Base-by-base conservation (phyloP, 169 alveolate species). In the Theileria equi region DNA sequence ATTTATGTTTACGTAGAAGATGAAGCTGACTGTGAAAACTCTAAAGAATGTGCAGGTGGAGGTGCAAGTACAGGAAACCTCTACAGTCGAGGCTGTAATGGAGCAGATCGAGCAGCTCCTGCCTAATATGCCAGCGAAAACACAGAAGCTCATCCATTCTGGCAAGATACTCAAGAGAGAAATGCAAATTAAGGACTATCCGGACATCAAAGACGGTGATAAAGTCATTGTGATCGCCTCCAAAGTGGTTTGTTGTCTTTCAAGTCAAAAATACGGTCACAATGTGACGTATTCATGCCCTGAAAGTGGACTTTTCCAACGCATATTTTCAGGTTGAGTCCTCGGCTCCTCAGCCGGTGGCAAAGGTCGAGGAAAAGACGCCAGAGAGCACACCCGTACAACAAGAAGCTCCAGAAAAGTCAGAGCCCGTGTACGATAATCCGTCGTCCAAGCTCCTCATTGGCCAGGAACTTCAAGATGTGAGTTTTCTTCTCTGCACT, bases 191-290 rank as follows among this genome's bases (percentile, higher is more conserved):
- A 35, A 57, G 13, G 91, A 88, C 49, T 77, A 81, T 50, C 59
- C 84, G n/a, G 69, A 88, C 7, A 82, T 91, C 6, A 79, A 83
- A 59, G 95, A 91, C 0, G 93, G 92, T 19, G 93, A 90, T 16
- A 82, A 84, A 32, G 68, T 91, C 41, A 91, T 91, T 29, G 93
- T 91, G 26, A 63, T 76, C 28, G 17, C 80, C 11, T 36, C 68
- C 58, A 76, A 76, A 40, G 69, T 49, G 68, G 85, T 76, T 17
- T 17, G 74, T 29, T 21, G n/a, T 52, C 7, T 59, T 59, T 19
- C 10, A 48, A 36, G 19, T 36, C 45, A 36, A 10, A 36, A 10
- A 11, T 13, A 13, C 45, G 19, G 13, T 36, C 13, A 10, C 13
- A 10, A 36, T 36, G 45, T 13, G 13, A 36, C 10, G 45, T 11